Evolutionary conservation across 73 alveolate species (phyloP), one percentile per base, ranked within the genome.

Genomic region (Paramecium tetraurelia): DNA sequence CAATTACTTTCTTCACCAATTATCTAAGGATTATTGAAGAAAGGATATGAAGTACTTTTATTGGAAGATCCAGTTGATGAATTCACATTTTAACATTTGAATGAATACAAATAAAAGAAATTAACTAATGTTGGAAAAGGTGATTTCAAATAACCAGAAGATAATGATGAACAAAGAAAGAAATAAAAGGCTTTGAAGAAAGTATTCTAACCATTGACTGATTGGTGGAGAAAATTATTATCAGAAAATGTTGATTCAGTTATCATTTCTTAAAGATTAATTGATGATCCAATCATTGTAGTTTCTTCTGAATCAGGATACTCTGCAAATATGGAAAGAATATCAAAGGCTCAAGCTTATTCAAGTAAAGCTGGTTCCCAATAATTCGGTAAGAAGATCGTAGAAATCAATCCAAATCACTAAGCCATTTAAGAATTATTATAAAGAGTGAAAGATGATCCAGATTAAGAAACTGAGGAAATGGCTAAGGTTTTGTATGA

Each of bases 1-100:
- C 96, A 98, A 10, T 95, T 96, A 48, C 94, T 93, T 92, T 95
- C 96, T 83, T 97, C 99, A 2, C 99, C 99, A 1, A 95, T 98
- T 68, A 96, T 99, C 90, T 94, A 98, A 97, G 98, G 96, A 95
- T 96, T 96, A 92, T 88, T 95, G 69, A 95, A 95, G 96, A 95
- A 94, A 59, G 99, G 99, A 27, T 96, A 97, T 53, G 99, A 98
- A 95, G 99, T 98, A 7, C 94, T 98, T 4, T 85, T 98, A n/a
- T 93, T 98, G 29, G 98, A 97, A 20, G 99, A 98, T 83, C 99
- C 99, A 29, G 98, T 98, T 85, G 99, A 98, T 92, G 99, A 98
- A 95, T 98, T 97, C 96, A 94, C 99, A 92, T 93, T 97, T 92
- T 97, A 97, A 89, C 97, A 97, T 86, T 92, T 98, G 77, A 93